A percentile compares a stretch with the other conserved stretches of the same genome.
These are phyloP conservation scores for Suhomyces yuchorum DNA, from an alignment of 1,139 yeast species.

Conservation along the genomic window DNA sequence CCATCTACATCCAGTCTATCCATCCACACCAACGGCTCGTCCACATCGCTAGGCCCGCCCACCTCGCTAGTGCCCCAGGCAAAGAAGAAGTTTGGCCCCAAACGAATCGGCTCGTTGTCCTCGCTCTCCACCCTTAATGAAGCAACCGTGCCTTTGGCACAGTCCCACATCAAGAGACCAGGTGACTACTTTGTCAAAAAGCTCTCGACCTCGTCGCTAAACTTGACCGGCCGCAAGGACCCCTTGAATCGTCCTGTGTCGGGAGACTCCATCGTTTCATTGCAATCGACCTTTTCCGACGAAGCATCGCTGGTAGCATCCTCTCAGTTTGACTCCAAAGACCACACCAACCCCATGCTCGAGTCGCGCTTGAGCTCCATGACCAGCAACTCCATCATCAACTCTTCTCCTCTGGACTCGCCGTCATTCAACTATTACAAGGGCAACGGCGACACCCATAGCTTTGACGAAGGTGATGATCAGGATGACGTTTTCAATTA, in stretches of 20 bases:
- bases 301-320: constrained; percentile 39
- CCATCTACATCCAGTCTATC: constrained; percentile 12
- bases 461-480: constrained; percentile 16
- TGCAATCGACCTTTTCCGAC: constrained; percentile 39
- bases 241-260: constrained; percentile 31
- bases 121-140: constrained; percentile 28
- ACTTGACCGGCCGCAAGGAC: constrained; percentile 9
- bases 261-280: constrained; percentile 40
- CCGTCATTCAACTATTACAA: constrained; percentile 22
- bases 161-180: constrained; percentile 34
- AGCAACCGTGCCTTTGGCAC: constrained; percentile 8
- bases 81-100: constrained; percentile 20
- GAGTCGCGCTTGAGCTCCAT: constrained; percentile 45
- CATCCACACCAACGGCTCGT: constrained; percentile 9
- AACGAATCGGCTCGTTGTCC: constrained; percentile 32
- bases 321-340: constrained; percentile 33
- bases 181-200: constrained; percentile 46
- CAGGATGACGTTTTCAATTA: constrained; percentile 12
- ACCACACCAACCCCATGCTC: constrained; percentile 13
- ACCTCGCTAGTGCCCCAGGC: constrained; percentile 5
- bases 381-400: constrained; percentile 33
- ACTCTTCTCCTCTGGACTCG: constrained; percentile 27
- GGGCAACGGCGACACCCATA: constrained; percentile 9
- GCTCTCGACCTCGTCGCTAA: constrained; percentile 21
- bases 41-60: constrained; percentile 10